phyloP scores from a whole-genome alignment of 2,329 filamentous ascomycete genomes.

The Allantophomopsis lycopodina region DNA sequence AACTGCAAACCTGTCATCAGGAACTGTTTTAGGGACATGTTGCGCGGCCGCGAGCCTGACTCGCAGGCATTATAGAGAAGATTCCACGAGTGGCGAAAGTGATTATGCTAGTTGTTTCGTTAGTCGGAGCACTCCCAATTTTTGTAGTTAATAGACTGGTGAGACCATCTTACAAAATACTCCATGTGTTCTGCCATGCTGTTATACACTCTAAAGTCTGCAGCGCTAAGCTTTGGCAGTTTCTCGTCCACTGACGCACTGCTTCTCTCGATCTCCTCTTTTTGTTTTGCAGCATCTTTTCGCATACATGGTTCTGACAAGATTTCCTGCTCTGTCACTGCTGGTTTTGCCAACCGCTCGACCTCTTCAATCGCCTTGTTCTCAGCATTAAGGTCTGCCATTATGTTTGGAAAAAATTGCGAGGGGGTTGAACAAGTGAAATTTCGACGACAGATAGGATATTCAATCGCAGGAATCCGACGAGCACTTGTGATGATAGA shows the following conservation, averaged over 20 bases:
- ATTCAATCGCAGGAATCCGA: slow-evolving; percentile 3
- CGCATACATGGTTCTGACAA: slow-evolving; percentile 23
- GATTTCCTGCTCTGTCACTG: slow-evolving; percentile 30
- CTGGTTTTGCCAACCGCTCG: slow-evolving; percentile 18
- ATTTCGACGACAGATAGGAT: slow-evolving; percentile 7
- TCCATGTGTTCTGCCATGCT: slow-evolving; percentile 50
- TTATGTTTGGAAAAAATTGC: slow-evolving; percentile 4
- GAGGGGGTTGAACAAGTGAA: slow-evolving; percentile 6
- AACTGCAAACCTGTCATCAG: slow-evolving; percentile 57
- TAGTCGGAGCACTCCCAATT: background rate
- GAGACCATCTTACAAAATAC: slow-evolving; percentile 34
- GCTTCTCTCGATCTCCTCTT: slow-evolving; percentile 7
- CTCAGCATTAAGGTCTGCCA: slow-evolving; percentile 7
- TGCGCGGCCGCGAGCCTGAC: slow-evolving; percentile 40
- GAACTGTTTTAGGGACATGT: slow-evolving; percentile 56
- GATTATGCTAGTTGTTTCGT: slow-evolving; percentile 43
- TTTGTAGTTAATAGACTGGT: too few relatives aligned
- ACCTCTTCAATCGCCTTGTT: slow-evolving; percentile 32
- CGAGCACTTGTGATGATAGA: background rate
- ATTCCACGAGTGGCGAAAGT: slow-evolving; percentile 66
- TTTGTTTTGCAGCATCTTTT: slow-evolving; percentile 4
- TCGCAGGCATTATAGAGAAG: slow-evolving; percentile 53
- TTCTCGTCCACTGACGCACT: background rate
- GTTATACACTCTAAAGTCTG: slow-evolving; percentile 48
- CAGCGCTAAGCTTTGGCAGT: slow-evolving; percentile 37